Conservation (phyloP, 495 filamentous ascomycete species). For the Patellaria atrata region DNA sequence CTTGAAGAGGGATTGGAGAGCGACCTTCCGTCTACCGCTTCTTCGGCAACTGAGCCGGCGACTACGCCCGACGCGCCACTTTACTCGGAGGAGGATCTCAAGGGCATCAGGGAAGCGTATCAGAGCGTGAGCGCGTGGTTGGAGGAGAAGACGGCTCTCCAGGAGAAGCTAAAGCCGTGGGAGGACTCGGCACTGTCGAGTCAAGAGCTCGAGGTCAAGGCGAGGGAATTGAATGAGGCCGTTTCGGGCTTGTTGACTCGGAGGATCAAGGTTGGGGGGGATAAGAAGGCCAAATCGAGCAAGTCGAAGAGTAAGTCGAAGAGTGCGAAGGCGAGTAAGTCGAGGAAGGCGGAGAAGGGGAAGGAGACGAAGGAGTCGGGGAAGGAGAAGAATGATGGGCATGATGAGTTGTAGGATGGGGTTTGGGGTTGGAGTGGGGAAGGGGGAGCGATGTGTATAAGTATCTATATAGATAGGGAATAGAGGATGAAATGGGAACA, state of each 20-base stretch:
- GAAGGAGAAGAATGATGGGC: conserved; percentile 4
- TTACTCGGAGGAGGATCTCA: conserved; percentile 49
- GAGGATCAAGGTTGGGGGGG: conserved; percentile 40
- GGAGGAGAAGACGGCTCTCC: conserved; percentile 45
- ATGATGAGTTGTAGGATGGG: too few relatives aligned
- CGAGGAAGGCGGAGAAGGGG: conserved; percentile 21
- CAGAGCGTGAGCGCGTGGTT: conserved; percentile 47
- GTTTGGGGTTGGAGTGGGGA: too few relatives aligned
- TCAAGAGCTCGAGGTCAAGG: conserved; percentile 45
- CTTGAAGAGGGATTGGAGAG: conserved; percentile 41
- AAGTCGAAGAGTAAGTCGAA: conserved; percentile 29
- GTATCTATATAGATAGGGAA: too few relatives aligned
- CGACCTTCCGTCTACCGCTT: conserved; percentile 22
- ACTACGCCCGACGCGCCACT: conserved; percentile 35
- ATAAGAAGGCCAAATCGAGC: conserved; percentile 31
- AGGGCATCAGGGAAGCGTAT: conserved; percentile 35
- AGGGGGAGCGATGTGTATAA: too few relatives aligned
- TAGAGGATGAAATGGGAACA: too few relatives aligned
- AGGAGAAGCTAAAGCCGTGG: conserved; percentile 50
- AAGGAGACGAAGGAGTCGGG: conserved; percentile 13
- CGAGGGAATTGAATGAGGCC: conserved; percentile 46
- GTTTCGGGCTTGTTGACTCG: conserved; percentile 58
- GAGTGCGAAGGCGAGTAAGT: conserved; percentile 26
- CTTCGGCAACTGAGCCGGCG: conserved; percentile 26
- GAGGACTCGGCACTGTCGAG: conserved; percentile 56